phyloP scores from a whole-genome alignment of 108 stramenopile species.

The Pseudonitzschia delicatissima region DNA sequence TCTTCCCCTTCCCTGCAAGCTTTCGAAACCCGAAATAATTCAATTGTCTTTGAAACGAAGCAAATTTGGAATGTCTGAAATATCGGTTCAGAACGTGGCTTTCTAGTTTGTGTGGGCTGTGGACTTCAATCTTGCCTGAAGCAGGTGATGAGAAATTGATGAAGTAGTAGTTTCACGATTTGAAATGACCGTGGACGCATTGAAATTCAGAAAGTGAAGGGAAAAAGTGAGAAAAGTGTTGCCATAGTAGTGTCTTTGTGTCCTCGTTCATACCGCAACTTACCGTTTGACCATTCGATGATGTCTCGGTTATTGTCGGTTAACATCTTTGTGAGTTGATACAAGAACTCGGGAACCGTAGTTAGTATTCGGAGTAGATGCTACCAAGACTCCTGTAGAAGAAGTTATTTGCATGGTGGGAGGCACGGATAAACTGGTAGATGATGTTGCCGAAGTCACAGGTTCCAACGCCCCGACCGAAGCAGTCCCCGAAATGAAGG shows the following conservation, averaged over 20 bases:
- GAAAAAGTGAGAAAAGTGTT: no score
- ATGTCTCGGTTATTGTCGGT: conserved; percentile 77
- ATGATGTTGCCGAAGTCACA: conserved; percentile 7
- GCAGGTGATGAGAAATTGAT: neutral
- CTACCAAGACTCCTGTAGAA: neutral
- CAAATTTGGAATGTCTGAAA: conserved; percentile 90
- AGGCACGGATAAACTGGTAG: neutral
- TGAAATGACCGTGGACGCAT: neutral
- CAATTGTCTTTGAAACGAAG: conserved; percentile 84
- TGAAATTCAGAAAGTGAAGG: no score
- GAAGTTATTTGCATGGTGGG: conserved; percentile 9
- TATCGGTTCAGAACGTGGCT: conserved; percentile 68
- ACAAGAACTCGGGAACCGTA: conserved; percentile 74
- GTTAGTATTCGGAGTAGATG: conserved; percentile 18
- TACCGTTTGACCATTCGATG: conserved; percentile 79
- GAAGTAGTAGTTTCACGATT: neutral
- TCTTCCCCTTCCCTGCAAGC: conserved; percentile 90
- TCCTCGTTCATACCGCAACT: no score
- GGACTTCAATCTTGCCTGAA: conserved; percentile 66
- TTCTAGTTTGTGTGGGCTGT: conserved; percentile 75
- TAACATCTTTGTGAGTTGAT: conserved; percentile 86
- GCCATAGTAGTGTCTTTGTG: no score
- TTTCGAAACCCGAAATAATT: conserved; percentile 92
- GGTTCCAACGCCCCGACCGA: neutral
- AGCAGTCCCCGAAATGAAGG: neutral